These are phyloP conservation scores for Akanthomyces muscarius DNA, from an alignment of 2,329 filamentous ascomycete genomes.

Conservation along the genomic window DNA sequence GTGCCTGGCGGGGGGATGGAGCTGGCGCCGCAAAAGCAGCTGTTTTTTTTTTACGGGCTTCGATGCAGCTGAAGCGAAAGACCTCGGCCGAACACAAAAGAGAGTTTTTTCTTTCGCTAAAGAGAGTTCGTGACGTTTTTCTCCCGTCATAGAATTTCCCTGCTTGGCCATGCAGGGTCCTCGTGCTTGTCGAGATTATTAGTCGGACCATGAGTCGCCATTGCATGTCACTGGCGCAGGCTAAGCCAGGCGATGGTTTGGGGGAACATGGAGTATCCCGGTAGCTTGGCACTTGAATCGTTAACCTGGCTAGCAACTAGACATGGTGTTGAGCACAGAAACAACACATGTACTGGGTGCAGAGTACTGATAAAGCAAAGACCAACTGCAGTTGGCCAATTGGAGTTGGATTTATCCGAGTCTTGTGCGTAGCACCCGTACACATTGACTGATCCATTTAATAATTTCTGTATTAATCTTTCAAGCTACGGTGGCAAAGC, in stretches of 20 bases:
- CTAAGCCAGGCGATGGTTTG: neutral
- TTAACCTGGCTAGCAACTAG: neutral
- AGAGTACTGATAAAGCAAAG: no score
- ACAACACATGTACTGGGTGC: neutral
- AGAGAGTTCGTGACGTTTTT: neutral
- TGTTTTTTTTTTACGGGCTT: neutral
- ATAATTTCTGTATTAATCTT: no score
- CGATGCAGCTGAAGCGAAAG: neutral
- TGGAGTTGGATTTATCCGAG: no score
- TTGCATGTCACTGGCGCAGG: neutral
- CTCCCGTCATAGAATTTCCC: neutral
- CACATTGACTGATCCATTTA: no score
- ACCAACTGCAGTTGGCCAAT: no score
- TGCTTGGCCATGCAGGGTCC: neutral
- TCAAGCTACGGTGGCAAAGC: no score
- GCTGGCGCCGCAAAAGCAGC: neutral
- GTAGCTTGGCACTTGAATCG: neutral
- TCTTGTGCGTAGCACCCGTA: no score
- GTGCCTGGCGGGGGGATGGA: slow-evolving; percentile 1
- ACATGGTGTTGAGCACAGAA: neutral
- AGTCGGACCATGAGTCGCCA: neutral
- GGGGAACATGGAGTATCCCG: neutral
- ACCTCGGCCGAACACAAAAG: neutral
- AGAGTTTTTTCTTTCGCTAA: neutral
- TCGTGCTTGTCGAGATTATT: neutral